phyloP scores from a whole-genome alignment of 208 protist genomes.

The Porcisia hertigi region DNA sequence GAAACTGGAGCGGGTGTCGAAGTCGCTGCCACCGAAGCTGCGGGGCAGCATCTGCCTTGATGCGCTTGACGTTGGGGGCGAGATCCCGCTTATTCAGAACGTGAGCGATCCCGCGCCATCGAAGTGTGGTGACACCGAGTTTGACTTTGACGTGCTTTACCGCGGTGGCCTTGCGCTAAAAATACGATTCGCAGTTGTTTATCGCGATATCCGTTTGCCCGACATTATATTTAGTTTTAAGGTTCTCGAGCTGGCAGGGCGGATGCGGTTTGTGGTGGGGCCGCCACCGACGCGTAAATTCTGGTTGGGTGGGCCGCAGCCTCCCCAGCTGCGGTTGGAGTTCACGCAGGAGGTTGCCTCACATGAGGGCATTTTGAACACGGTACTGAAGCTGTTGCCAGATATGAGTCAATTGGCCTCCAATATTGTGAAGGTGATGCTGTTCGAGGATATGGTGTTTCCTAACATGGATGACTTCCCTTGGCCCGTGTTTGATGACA shows the following conservation, averaged over 20 bases:
- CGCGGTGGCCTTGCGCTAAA: slow-evolving; percentile 70
- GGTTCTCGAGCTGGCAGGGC: slow-evolving; percentile 75
- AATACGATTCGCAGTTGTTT: slow-evolving; percentile 70
- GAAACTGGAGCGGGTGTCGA: slow-evolving; percentile 69
- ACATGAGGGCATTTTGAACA: slow-evolving; percentile 70
- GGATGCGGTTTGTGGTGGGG: slow-evolving; percentile 68
- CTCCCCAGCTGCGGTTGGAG: slow-evolving; percentile 71
- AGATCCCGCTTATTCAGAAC: slow-evolving; percentile 76
- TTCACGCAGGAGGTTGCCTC: slow-evolving; percentile 79
- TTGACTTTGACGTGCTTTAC: slow-evolving; percentile 88
- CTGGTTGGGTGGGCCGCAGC: slow-evolving; percentile 59
- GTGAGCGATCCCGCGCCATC: slow-evolving; percentile 58
- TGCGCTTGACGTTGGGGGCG: slow-evolving; percentile 63
- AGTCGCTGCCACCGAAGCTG: slow-evolving; percentile 59
- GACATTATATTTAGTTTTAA: slow-evolving; percentile 79
- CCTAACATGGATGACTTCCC: slow-evolving; percentile 85
- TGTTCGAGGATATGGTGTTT: slow-evolving; percentile 87
- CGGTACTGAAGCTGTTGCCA: slow-evolving; percentile 64
- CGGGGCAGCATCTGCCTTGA: slow-evolving; percentile 72
- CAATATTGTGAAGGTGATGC: slow-evolving; percentile 63
- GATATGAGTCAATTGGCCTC: slow-evolving; percentile 73
- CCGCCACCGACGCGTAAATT: slow-evolving; percentile 79
- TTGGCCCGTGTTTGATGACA: slow-evolving; percentile 46
- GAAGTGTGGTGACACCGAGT: slow-evolving; percentile 65
- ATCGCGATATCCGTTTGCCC: slow-evolving; percentile 63